Conservation (phyloP, 306 rosid species). For the Luffa acutangula region DNA sequence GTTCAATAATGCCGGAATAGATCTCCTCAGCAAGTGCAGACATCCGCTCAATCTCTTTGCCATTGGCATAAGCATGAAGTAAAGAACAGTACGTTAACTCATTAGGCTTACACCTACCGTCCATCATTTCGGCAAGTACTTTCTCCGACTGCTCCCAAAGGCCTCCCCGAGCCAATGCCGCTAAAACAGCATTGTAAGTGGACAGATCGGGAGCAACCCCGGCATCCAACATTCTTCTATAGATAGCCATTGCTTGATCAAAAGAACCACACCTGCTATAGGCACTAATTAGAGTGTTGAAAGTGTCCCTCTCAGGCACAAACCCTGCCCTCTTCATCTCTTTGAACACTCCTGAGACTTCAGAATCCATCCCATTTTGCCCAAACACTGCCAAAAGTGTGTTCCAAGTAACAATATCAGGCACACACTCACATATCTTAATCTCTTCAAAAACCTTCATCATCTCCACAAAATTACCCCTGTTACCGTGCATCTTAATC, state of each 20-base stretch:
- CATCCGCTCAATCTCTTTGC: conserved; percentile 56
- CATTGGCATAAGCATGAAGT: conserved; percentile 91
- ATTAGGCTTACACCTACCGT: conserved; percentile 64
- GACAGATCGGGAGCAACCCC: conserved; percentile 86
- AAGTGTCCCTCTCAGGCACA: conserved; percentile 85
- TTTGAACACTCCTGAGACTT: conserved; percentile 71
- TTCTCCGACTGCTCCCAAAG: conserved; percentile 88
- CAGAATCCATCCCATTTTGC: conserved; percentile 72
- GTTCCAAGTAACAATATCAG: conserved; percentile 95
- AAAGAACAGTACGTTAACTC: conserved; percentile 76
- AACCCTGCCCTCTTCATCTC: conserved; percentile 97
- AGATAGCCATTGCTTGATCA: conserved; percentile 72
- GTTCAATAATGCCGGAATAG: conserved; percentile 52
- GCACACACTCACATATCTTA: conserved; percentile 40
- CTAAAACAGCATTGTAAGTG: conserved; percentile 76
- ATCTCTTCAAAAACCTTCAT: conserved; percentile 79
- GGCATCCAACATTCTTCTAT: conserved; percentile 75
- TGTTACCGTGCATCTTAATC: conserved; percentile 85
- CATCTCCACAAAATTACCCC: conserved; percentile 79
- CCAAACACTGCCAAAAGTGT: conserved; percentile 90
- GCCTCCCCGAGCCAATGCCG: conserved; percentile 89
- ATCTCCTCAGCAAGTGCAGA: conserved; percentile 63
- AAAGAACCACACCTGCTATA: conserved; percentile 83
- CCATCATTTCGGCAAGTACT: conserved; percentile 70
- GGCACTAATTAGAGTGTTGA: conserved; percentile 76